A percentile compares a stretch with the other conserved stretches of the same genome.
These are phyloP conservation scores for Pyrenophora seminiperda DNA, from an alignment of 2,329 filamentous ascomycete species.

Conservation along the genomic window DNA sequence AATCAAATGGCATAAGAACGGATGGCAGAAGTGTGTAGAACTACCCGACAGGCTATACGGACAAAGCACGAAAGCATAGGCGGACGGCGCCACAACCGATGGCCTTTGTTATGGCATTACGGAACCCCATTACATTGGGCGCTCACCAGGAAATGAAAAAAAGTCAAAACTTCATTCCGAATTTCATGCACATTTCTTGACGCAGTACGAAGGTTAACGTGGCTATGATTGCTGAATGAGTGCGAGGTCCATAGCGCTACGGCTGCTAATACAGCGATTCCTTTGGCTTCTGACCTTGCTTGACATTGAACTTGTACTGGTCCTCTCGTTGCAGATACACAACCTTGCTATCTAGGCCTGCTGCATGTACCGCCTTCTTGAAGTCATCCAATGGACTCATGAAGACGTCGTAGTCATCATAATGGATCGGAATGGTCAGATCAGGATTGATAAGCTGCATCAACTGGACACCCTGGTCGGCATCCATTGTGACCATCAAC, in stretches of 20 bases:
- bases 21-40: conserved; percentile 14
- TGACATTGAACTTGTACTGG: conserved; percentile 61
- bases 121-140: conserved; percentile 29
- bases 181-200: conserved; percentile 5
- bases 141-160: conserved; percentile 40
- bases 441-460: conserved; percentile 65
- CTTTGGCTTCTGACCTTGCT: conserved; percentile 22
- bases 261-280: conserved; percentile 11
- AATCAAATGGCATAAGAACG: conserved; percentile 10
- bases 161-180: conserved; percentile 34
- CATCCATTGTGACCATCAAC: conserved; percentile 73
- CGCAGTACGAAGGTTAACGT: neutral
- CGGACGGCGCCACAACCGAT: conserved; percentile 41
- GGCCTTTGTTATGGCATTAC: conserved; percentile 42
- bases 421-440: conserved; percentile 60
- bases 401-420: conserved; percentile 62
- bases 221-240: conserved; percentile 3
- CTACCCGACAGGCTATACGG: conserved; percentile 16
- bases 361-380: conserved; percentile 59
- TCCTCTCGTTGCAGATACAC: conserved; percentile 66
- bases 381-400: conserved; percentile 65
- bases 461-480: conserved; percentile 64
- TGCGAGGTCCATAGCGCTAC: neutral
- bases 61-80: conserved; percentile 32
- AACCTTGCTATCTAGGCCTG: conserved; percentile 59